Percentiles rank a stretch among this genome's conserved stretches.
phyloP scores from a whole-genome alignment of 768 basidiomycete genomes.

The Suillus clintonianus region DNA sequence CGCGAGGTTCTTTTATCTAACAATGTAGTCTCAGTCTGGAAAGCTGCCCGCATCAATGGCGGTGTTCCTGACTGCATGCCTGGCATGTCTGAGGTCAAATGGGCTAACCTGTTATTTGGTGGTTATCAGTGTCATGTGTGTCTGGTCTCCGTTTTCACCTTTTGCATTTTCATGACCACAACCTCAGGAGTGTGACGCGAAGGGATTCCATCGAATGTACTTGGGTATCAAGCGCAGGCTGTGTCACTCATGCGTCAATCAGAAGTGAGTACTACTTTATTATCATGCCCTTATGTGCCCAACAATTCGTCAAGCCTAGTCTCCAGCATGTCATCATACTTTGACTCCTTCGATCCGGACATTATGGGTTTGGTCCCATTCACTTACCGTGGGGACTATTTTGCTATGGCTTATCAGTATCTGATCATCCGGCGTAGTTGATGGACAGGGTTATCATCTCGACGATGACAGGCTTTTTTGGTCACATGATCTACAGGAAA shows the following conservation, averaged over 20 bases:
- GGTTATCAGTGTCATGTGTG: constrained; percentile 18
- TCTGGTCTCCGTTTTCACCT: background rate
- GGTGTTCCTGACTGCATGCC: constrained; percentile 23
- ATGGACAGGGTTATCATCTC: constrained; percentile 29
- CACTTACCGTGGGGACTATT: constrained; percentile 27
- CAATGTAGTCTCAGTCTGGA: constrained; percentile 31
- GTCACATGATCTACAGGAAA: constrained; percentile 29
- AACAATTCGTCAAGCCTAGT: constrained; percentile 18
- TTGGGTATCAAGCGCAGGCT: constrained; percentile 17
- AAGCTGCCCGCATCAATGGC: constrained; percentile 1
- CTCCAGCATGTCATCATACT: constrained; percentile 14
- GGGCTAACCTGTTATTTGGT: constrained; percentile 28
- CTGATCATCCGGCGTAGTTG: constrained; percentile 20
- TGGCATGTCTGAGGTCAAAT: constrained; percentile 25
- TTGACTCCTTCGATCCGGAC: constrained; percentile 20
- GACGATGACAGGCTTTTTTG: constrained; percentile 33
- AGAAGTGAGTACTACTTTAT: constrained; percentile 11
- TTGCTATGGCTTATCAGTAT: background rate
- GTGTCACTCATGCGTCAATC: constrained; percentile 14
- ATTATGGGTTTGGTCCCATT: constrained; percentile 33
- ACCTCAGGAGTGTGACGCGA: constrained; percentile 13
- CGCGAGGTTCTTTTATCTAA: constrained; percentile 25
- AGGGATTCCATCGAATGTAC: constrained; percentile 14
- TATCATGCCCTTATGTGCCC: constrained; percentile 3
- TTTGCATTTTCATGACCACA: background rate